Percentiles rank a stretch among this genome's conserved stretches.
These are phyloP conservation scores for Erodium texanum DNA, from an alignment of 441 rosid genomes.

Conservation along the genomic window DNA sequence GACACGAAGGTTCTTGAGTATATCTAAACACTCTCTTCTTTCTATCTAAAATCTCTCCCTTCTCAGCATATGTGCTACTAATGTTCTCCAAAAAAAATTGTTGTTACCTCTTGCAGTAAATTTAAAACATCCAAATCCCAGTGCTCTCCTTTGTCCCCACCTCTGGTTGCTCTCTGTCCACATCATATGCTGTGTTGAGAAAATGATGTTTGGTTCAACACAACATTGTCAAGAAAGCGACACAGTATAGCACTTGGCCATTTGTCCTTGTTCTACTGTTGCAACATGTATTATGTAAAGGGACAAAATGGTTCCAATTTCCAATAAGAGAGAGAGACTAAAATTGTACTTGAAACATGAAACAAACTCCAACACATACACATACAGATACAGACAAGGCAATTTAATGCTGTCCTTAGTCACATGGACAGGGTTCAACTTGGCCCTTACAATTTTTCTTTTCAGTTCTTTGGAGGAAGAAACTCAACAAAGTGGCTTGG, in stretches of 20 bases:
- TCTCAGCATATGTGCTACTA: no score
- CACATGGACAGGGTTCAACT: no score
- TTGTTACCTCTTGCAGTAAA: slow-evolving; percentile 8
- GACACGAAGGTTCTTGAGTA: no score
- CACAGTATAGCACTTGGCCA: slow-evolving; percentile 9
- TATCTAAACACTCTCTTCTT: no score
- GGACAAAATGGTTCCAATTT: slow-evolving; percentile 30
- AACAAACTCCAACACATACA: slow-evolving; percentile 12
- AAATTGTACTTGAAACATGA: slow-evolving; percentile 19
- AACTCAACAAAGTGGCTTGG: slow-evolving; percentile 48
- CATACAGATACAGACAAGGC: slow-evolving; percentile 15
- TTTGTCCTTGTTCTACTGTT: slow-evolving; percentile 33
- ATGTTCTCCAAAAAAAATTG: no score
- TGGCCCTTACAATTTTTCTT: neutral
- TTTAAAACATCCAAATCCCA: slow-evolving; percentile 4
- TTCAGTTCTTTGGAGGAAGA: slow-evolving; percentile 50
- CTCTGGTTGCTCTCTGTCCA: neutral
- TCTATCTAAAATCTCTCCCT: no score
- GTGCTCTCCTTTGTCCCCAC: slow-evolving; percentile 6
- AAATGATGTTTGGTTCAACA: slow-evolving; percentile 13
- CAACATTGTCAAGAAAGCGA: slow-evolving; percentile 33
- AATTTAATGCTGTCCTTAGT: slow-evolving; percentile 22
- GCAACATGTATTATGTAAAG: slow-evolving; percentile 25
- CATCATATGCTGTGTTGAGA: slow-evolving; percentile 19
- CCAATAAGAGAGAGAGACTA: slow-evolving; percentile 38